These are phyloP conservation scores for Brettanomyces nanus DNA, from an alignment of 805 yeast species.

Conservation along the genomic window DNA sequence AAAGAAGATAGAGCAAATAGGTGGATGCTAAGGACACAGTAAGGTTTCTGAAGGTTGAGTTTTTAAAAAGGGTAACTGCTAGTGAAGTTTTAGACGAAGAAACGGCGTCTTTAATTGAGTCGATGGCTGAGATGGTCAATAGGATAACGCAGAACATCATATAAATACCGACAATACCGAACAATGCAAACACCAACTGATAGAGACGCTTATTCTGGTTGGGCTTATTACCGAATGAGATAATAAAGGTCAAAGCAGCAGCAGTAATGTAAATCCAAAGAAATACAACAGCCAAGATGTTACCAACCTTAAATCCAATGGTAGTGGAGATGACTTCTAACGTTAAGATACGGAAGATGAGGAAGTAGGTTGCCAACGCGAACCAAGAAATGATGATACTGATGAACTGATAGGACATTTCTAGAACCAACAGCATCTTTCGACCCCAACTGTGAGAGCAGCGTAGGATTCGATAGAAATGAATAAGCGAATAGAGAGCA, in stretches of 20 bases:
- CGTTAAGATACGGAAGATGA: slow-evolving; percentile 83
- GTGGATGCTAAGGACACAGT: slow-evolving; percentile 78
- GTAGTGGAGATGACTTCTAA: slow-evolving; percentile 51
- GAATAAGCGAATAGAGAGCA: slow-evolving; percentile 75
- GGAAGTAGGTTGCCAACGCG: slow-evolving; percentile 76
- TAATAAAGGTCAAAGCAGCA: slow-evolving; percentile 70
- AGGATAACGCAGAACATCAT: slow-evolving; percentile 73
- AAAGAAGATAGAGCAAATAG: slow-evolving; percentile 65
- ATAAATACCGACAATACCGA: slow-evolving; percentile 79
- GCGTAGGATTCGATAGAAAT: slow-evolving; percentile 63
- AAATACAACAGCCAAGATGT: slow-evolving; percentile 65
- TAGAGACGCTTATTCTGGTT: slow-evolving; percentile 77
- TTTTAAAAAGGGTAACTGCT: slow-evolving; percentile 40
- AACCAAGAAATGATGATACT: slow-evolving; percentile 83
- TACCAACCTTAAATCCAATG: slow-evolving; percentile 51
- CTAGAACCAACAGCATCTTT: slow-evolving; percentile 63
- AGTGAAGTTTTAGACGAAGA: slow-evolving; percentile 23
- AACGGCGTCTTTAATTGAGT: slow-evolving; percentile 35
- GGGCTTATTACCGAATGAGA: slow-evolving; percentile 92
- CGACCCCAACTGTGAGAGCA: slow-evolving; percentile 67
- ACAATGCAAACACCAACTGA: slow-evolving; percentile 57
- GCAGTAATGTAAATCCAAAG: slow-evolving; percentile 82
- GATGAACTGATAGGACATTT: slow-evolving; percentile 68
- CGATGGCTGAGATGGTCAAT: slow-evolving; percentile 50
- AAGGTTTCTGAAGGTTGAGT: slow-evolving; percentile 73